Evolutionary conservation across 768 basidiomycete species (phyloP).

Genomic region (Heimioporus sp.): DNA sequence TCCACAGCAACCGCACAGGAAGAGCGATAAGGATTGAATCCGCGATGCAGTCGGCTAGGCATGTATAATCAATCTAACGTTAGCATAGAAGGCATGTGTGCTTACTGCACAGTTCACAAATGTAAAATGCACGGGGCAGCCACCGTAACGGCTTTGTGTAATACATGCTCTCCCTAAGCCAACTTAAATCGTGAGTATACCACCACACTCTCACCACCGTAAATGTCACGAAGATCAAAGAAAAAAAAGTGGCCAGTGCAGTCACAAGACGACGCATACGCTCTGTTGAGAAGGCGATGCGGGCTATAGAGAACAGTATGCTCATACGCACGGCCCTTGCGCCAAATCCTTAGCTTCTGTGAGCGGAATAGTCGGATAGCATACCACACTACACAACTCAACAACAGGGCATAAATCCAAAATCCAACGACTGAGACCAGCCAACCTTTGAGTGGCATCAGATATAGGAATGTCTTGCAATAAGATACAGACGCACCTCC

Average conservation of each 20-base stretch:
- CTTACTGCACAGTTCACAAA: constrained; percentile 18
- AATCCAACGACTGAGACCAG: constrained; percentile 5
- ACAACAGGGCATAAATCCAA: constrained; percentile 8
- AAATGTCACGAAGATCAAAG: constrained; percentile 5
- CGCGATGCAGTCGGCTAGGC: constrained; percentile 21
- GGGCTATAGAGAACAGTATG: constrained; percentile 19
- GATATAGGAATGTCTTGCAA: neutral
- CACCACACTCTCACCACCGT: constrained; percentile 12
- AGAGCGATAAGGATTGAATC: constrained; percentile 15
- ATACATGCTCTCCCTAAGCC: constrained; percentile 1
- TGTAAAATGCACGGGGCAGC: constrained; percentile 4
- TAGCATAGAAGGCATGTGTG: neutral
- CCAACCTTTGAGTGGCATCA: constrained; percentile 2
- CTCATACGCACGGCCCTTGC: constrained; percentile 23
- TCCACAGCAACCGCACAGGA: constrained; percentile 9
- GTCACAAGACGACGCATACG: constrained; percentile 7
- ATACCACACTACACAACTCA: constrained; percentile 17
- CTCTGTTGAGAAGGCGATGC: constrained; percentile 13
- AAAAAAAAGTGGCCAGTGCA: constrained; percentile 7
- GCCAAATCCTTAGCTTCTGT: neutral
- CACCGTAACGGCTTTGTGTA: neutral
- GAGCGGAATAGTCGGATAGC: neutral
- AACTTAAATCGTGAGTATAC: constrained; percentile 1
- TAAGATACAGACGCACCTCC: constrained; percentile 12
- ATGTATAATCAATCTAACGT: neutral